phyloP scores from a whole-genome alignment of 2,329 filamentous ascomycete species.

The Emergomyces pasteurianus region DNA sequence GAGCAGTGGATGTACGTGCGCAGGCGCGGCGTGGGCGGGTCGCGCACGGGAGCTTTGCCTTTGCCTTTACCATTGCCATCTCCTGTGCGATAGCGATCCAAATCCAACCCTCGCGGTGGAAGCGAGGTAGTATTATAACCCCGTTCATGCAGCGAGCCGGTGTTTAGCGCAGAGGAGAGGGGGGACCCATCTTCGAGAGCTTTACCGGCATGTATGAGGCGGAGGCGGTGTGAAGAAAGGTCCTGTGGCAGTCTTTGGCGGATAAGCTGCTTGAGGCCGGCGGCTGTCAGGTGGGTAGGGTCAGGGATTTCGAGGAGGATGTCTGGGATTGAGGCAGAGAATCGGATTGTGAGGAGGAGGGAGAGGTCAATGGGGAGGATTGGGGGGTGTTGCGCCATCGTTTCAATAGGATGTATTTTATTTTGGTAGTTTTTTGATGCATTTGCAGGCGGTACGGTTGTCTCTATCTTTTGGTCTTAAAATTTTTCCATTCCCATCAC shows the following conservation, averaged over 20 bases:
- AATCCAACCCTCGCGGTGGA: slow-evolving; percentile 4
- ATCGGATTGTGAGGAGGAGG: slow-evolving; percentile 75
- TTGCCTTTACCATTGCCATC: slow-evolving; percentile 22
- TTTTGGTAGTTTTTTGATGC: neutral
- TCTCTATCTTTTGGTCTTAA: neutral
- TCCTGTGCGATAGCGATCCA: neutral
- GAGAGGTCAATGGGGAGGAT: slow-evolving; percentile 8
- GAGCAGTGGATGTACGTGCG: slow-evolving; percentile 88
- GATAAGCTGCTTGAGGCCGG: slow-evolving; percentile 71
- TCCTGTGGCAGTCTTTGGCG: slow-evolving; percentile 55
- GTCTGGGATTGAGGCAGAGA: slow-evolving; percentile 75
- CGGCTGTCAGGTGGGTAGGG: slow-evolving; percentile 58
- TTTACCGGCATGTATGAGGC: slow-evolving; percentile 81
- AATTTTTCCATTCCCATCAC: neutral
- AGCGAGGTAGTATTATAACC: slow-evolving; percentile 4
- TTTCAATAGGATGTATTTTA: neutral
- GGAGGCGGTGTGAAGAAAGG: slow-evolving; percentile 58
- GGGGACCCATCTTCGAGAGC: slow-evolving; percentile 64
- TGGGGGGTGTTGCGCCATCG: neutral
- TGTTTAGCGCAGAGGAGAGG: slow-evolving; percentile 55
- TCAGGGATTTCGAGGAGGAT: slow-evolving; percentile 62
- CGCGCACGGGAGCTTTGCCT: slow-evolving; percentile 53
- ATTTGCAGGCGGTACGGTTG: neutral
- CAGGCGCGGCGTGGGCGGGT: slow-evolving; percentile 23
- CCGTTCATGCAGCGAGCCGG: slow-evolving; percentile 42